A percentile compares a stretch with the other conserved stretches of the same genome.
phyloP scores from a whole-genome alignment of 495 filamentous ascomycete genomes.

The Delitschia confertaspora region DNA sequence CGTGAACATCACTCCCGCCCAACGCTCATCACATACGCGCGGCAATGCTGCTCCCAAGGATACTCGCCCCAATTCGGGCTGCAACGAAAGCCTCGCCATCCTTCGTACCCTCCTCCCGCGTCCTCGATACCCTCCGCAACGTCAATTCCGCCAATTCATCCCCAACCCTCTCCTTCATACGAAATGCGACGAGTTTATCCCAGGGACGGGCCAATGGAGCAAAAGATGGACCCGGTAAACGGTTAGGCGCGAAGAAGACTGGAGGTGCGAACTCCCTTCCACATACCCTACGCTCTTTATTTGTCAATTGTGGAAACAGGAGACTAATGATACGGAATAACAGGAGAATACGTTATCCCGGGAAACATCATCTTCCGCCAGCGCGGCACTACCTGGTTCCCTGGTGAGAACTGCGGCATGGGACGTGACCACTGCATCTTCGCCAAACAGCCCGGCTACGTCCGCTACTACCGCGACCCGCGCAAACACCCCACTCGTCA shows the following conservation, averaged over 20 bases:
- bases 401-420: slow-evolving; percentile 87
- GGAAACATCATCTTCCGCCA: slow-evolving; percentile 98
- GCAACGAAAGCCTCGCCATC: slow-evolving; percentile 1
- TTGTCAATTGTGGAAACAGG: not conserved
- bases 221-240: slow-evolving; percentile 83
- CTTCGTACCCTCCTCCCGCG: slow-evolving; percentile 6
- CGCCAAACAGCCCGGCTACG: slow-evolving; percentile 72
- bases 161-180: slow-evolving; percentile 33
- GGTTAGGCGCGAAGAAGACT: slow-evolving; percentile 87
- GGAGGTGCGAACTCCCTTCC: slow-evolving; percentile 48
- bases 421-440: slow-evolving; percentile 98
- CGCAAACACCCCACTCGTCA: slow-evolving; percentile 65
- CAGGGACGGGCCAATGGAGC: slow-evolving; percentile 79
- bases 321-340: slow-evolving; percentile 5
- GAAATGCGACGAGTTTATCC: slow-evolving; percentile 75
- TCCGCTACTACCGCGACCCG: slow-evolving; percentile 91
- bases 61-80: slow-evolving; percentile 23
- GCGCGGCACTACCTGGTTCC: slow-evolving; percentile 86
- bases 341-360: slow-evolving; percentile 80
- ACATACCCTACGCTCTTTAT: not conserved
- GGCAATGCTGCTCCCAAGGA: slow-evolving; percentile 29
- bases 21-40: too few relatives aligned
- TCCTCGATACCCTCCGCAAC: slow-evolving; percentile 20
- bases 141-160: slow-evolving; percentile 13
- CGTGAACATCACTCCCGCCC: not conserved